A percentile compares a stretch with the other conserved stretches of the same genome.
Conservation (phyloP, 1,139 yeast genomes). For the Hemisphaericaspora xylofermentans region DNA sequence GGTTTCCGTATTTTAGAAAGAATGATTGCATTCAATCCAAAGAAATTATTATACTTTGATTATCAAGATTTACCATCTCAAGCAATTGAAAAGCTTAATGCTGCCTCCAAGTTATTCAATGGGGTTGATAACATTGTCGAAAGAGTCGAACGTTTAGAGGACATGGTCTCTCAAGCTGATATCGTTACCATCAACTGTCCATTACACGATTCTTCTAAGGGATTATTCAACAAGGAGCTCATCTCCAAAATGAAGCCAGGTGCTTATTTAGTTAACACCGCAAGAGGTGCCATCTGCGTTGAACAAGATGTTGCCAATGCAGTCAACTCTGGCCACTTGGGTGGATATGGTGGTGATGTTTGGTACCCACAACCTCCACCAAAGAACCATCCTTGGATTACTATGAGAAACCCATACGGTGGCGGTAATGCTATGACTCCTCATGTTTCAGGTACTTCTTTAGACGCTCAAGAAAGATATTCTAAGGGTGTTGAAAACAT, state of each 20-base stretch:
- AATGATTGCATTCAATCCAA: constrained; percentile 70
- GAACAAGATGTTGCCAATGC: too few relatives aligned
- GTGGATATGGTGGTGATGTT: too few relatives aligned
- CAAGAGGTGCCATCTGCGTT: constrained; percentile 60
- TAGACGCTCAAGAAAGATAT: too few relatives aligned
- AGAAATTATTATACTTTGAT: constrained; percentile 71
- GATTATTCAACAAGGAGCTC: constrained; percentile 65
- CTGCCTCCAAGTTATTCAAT: constrained; percentile 38
- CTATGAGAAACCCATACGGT: too few relatives aligned
- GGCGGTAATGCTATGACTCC: too few relatives aligned
- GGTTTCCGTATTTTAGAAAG: constrained; percentile 77
- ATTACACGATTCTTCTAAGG: constrained; percentile 66
- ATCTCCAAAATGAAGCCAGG: constrained; percentile 75
- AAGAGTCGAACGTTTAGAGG: constrained; percentile 64
- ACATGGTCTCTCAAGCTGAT: constrained; percentile 66
- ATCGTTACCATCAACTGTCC: constrained; percentile 80
- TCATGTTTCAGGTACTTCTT: too few relatives aligned
- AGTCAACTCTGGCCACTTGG: too few relatives aligned
- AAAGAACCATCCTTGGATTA: too few relatives aligned
- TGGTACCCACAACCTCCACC: too few relatives aligned
- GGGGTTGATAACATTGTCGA: constrained; percentile 46
- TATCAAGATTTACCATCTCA: constrained; percentile 66
- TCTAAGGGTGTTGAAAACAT: too few relatives aligned
- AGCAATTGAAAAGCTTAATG: constrained; percentile 52
- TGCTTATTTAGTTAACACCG: constrained; percentile 77